Evolutionary conservation across 179 eudicot genomes (phyloP).

Genomic region (Beta macrorhiza): DNA sequence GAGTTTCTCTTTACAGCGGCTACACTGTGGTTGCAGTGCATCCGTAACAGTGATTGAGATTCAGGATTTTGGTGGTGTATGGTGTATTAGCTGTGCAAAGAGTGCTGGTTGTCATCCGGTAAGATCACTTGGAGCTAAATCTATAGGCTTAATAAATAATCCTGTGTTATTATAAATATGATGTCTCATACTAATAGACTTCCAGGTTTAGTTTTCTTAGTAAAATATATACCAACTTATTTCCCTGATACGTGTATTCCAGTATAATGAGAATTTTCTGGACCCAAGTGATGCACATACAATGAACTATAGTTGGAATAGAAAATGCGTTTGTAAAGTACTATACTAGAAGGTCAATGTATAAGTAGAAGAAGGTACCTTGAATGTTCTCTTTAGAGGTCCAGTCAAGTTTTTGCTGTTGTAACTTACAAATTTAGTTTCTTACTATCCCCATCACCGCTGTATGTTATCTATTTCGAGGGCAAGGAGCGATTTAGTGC

Average conservation of each 20-base stretch:
- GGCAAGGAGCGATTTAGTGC: neutral
- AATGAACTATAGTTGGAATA: neutral
- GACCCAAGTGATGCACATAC: neutral
- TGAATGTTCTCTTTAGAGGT: neutral
- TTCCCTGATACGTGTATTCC: neutral
- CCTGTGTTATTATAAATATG: neutral
- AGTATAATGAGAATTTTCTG: neutral
- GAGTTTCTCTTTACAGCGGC: constrained; percentile 34
- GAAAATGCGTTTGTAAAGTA: neutral
- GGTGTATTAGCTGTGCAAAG: constrained; percentile 43
- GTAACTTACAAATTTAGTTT: neutral
- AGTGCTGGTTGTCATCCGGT: constrained; percentile 40
- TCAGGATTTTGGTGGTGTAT: constrained; percentile 52
- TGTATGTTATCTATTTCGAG: neutral
- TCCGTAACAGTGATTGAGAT: constrained; percentile 38
- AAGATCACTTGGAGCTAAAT: constrained; percentile 16
- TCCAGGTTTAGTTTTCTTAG: neutral
- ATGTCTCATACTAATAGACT: neutral
- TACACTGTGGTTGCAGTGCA: constrained; percentile 58
- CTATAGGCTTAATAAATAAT: neutral
- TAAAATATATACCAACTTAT: constrained; percentile 9
- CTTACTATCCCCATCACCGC: neutral
- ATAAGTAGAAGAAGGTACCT: neutral
- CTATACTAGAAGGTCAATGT: neutral
- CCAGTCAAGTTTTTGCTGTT: neutral